Evolutionary conservation across 176 grass and related monocot genomes (phyloP), one percentile per base, ranked within the genome.

Genomic region (Avena eriantha): DNA sequence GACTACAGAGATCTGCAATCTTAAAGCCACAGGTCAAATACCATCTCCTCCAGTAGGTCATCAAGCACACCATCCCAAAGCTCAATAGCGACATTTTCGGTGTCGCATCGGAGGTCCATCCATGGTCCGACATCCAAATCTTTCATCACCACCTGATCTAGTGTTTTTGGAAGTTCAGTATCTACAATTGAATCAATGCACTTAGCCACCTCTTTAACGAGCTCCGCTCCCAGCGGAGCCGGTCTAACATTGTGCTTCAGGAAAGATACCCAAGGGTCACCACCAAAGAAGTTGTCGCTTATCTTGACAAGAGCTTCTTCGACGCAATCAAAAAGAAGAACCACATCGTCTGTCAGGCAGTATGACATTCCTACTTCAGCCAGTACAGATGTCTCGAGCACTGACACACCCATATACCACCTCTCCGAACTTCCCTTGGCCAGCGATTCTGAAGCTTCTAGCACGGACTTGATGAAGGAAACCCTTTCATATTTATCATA

Each of bases 1-100:
- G 1, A 18, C 51, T 55, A 89, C 69, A 84, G 81, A 80, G 35
- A 69, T 79, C 70, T 85, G 78, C 54, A 75, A 59, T 67, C 35
- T 82, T 76, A 85, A 92, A 95, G 89, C 95, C 87, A 90, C 51
- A 95, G 69, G 70, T 93, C 91, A 86, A 88, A 90, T 54, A 92
- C 89, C 87, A 73, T 76, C 87, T 98, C 95, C 85, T 95, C 89
- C 31, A 93, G 67, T 43, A 95, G 67, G 78, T 98, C 95, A 86
- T 92, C 89, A 76, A 98, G 64, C 70, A 95, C 59, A 71, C 24
- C 78, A 85, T 93, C 95, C 86, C 89, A 91, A 22, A 92, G 69
- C 70, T 93, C 87, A 80, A 80, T 39, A 60, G 43, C 82, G 86
- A 89, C 56, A 0, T 73, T 61, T 86, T 86, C 87, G 1, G 80